Evolutionary conservation across 1,284 basidiomycete species (phyloP).

Genomic region (Puccinia coronata): DNA sequence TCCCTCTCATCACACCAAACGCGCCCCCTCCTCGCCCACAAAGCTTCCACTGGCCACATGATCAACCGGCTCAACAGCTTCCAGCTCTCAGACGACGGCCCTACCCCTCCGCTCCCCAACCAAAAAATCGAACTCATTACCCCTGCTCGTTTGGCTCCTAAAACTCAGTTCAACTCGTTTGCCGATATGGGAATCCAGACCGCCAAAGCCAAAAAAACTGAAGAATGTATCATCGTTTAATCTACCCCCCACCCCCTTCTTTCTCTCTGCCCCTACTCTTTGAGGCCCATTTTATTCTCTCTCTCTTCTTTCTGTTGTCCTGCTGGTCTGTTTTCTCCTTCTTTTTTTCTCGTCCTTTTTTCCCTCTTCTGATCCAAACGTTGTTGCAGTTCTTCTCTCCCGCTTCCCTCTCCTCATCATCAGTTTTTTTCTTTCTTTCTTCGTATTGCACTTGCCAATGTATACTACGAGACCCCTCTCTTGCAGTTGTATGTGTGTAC

Average conservation of each 20-base stretch:
- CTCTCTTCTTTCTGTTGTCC: too few relatives aligned
- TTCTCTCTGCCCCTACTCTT: not conserved
- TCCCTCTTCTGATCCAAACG: too few relatives aligned
- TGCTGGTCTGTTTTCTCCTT: too few relatives aligned
- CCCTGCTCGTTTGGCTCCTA: not conserved
- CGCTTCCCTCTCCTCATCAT: too few relatives aligned
- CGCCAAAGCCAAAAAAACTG: conserved; percentile 45
- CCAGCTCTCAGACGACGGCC: conserved; percentile 29
- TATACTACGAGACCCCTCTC: too few relatives aligned
- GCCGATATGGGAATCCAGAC: conserved; percentile 48
- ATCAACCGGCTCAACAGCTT: conserved; percentile 3
- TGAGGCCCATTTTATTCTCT: too few relatives aligned
- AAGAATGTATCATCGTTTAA: conserved; percentile 41
- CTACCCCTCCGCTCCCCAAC: not conserved
- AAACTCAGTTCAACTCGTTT: conserved; percentile 43
- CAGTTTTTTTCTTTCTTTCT: too few relatives aligned
- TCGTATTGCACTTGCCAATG: too few relatives aligned
- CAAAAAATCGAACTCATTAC: not conserved
- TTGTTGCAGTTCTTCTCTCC: too few relatives aligned
- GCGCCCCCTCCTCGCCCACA: not conserved
- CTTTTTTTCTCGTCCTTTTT: too few relatives aligned
- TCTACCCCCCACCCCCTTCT: not conserved
- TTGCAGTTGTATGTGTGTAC: too few relatives aligned
- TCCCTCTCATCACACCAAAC: not conserved
- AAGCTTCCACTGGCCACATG: not conserved